Base-by-base conservation (phyloP, 495 filamentous ascomycete genomes). In the Podospora australis region DNA sequence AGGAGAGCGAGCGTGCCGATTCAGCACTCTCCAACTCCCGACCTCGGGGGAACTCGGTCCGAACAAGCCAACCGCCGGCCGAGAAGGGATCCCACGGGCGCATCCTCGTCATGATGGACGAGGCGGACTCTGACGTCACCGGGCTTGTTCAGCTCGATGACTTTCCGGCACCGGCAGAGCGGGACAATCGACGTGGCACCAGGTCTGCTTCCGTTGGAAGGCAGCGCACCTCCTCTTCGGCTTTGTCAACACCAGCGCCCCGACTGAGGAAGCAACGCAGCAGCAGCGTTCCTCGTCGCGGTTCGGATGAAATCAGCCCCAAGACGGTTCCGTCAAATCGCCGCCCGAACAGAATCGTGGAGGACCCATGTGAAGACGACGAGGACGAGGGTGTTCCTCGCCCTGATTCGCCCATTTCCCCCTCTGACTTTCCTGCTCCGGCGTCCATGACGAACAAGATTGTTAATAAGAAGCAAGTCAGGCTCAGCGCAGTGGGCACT, bases 401-500 rank as follows among this genome's bases (percentile, higher is more conserved):
- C 8, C 66, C 65, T 1, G 68, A 69, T 41, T 69, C 63, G 30
- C 67, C 69, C 6, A 55, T 68, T 13, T 66, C 68, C 2, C 59
- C 64, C 4, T 46, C 46, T 4, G 58, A 57, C 19, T 62, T 65
- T 20, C 40, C 40, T 14, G 23, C 28, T 9, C 48, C 62, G 22
- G 46, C 49, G 49, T 55, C 44, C 40, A 58, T 52, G 52, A 59
- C 55, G 57, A 71, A 62, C 48, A 60, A 53, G 49, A 43, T 43
- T 26, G 22, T 24, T 4, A 64, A 68, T 48, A 70, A 70, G 56
- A 73, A 70, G 55, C 59, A 63, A 17, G 68, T 68, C 22, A 63
- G 72, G 34, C 48, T 75, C 36, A 75, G 72, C 42, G 72, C 72
- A 3, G 70, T 75, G 19, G 72, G 72, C 11, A 60, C 48, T 21